Evolutionary conservation across 31 red algal species (phyloP).

Genomic region (Endocladia muricata): DNA sequence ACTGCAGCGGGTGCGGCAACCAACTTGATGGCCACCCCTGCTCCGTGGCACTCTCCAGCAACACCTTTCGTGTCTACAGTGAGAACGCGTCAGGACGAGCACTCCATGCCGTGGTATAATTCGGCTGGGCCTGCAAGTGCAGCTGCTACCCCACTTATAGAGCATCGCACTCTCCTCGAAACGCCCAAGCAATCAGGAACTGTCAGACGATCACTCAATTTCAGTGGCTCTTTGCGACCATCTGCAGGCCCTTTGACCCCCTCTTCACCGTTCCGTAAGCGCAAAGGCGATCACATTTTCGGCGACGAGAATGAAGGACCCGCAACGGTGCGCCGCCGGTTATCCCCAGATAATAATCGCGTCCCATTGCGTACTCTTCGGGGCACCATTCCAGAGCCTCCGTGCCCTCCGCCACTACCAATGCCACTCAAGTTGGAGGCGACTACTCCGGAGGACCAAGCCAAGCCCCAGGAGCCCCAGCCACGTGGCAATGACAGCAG

Average conservation of each 20-base stretch:
- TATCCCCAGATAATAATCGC: not conserved
- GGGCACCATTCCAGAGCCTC: too few relatives aligned
- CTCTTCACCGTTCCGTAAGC: slow-evolving; percentile 13
- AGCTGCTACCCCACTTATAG: slow-evolving; percentile 30
- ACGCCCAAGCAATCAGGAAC: slow-evolving; percentile 13
- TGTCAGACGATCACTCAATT: slow-evolving; percentile 54
- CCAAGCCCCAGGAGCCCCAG: too few relatives aligned
- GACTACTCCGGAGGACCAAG: too few relatives aligned
- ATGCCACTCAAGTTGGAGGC: too few relatives aligned
- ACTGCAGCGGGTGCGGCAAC: slow-evolving; percentile 5
- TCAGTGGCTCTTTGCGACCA: slow-evolving; percentile 6
- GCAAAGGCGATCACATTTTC: not conserved
- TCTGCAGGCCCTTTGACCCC: not conserved
- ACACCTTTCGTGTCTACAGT: not conserved
- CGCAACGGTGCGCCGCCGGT: not conserved
- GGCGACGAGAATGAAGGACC: slow-evolving; percentile 7
- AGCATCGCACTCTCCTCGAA: slow-evolving; percentile 4
- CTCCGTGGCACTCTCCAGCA: slow-evolving; percentile 30
- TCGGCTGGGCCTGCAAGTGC: not conserved
- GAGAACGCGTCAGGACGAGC: not conserved
- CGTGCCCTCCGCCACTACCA: too few relatives aligned
- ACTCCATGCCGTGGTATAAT: slow-evolving; percentile 9
- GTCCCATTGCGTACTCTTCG: too few relatives aligned
- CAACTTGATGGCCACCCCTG: not conserved
- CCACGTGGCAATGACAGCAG: too few relatives aligned